Percentiles rank a stretch among this genome's conserved stretches.
These are phyloP conservation scores for Yamadazyma trypodendri DNA, from an alignment of 1,139 yeast species.

Conservation along the genomic window DNA sequence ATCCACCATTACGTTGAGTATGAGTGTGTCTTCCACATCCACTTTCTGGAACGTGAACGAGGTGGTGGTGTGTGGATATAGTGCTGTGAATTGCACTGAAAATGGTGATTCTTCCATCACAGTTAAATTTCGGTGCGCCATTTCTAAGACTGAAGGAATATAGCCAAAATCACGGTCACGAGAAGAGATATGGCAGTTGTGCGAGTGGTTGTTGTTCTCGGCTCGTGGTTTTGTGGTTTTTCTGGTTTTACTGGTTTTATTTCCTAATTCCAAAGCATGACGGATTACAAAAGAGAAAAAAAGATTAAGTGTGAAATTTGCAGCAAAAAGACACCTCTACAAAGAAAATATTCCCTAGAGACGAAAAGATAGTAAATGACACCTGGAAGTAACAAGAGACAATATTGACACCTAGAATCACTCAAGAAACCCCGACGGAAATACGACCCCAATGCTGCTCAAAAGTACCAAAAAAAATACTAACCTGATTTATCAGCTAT, in stretches of 20 bases:
- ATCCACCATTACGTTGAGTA: slow-evolving; percentile 36
- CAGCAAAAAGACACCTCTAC: neutral
- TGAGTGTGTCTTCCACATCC: slow-evolving; percentile 33
- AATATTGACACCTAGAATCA: too few relatives aligned
- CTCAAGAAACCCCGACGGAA: too few relatives aligned
- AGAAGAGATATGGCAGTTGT: too few relatives aligned
- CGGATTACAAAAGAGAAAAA: too few relatives aligned
- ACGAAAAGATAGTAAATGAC: too few relatives aligned
- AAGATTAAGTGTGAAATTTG: slow-evolving; percentile 3
- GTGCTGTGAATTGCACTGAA: slow-evolving; percentile 18
- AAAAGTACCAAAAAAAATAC: neutral
- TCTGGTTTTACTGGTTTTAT: neutral
- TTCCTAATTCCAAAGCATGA: too few relatives aligned
- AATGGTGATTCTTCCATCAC: slow-evolving; percentile 22
- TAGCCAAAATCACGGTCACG: neutral
- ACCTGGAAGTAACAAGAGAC: too few relatives aligned
- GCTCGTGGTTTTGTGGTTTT: neutral
- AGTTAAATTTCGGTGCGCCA: slow-evolving; percentile 2
- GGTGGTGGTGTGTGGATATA: slow-evolving; percentile 16
- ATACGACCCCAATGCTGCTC: too few relatives aligned
- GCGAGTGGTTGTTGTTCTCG: too few relatives aligned
- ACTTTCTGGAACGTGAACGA: slow-evolving; percentile 36
- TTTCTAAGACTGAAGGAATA: neutral
- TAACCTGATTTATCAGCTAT: neutral
- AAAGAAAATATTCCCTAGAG: too few relatives aligned